Evolutionary conservation across 1,284 basidiomycete species (phyloP).

Genomic region (Microbotryum saponariae): DNA sequence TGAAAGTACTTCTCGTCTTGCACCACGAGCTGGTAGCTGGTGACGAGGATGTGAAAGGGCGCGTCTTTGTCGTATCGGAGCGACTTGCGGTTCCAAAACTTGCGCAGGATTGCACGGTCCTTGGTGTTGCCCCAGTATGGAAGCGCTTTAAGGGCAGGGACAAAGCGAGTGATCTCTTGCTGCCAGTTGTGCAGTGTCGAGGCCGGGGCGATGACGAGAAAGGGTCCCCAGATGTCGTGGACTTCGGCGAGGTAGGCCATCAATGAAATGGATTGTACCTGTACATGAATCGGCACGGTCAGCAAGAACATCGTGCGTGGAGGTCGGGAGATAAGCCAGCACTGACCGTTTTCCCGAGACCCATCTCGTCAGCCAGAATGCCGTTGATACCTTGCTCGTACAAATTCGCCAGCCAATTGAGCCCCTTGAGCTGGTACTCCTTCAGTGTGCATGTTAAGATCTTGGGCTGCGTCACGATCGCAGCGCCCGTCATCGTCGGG

Average conservation of each 20-base stretch:
- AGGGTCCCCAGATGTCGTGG: constrained; percentile 99
- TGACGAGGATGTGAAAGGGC: constrained; percentile 94
- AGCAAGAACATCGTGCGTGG: too few relatives aligned
- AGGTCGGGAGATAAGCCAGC: too few relatives aligned
- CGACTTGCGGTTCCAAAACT: constrained; percentile 98
- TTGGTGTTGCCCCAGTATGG: constrained; percentile 99
- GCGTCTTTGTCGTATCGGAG: constrained; percentile 92
- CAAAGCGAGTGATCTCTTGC: constrained; percentile 93
- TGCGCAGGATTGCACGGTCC: constrained; percentile 85
- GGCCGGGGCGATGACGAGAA: constrained; percentile 96
- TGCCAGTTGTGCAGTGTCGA: constrained; percentile 99
- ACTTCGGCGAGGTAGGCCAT: constrained; percentile 94
- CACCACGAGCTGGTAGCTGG: constrained; percentile 92
- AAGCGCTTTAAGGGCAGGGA: constrained; percentile 84
- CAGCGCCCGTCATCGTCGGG: constrained; percentile 78
- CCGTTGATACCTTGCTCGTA: constrained; percentile 99
- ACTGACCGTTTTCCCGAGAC: constrained; percentile 61
- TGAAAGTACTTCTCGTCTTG: constrained; percentile 99
- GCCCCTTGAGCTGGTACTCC: constrained; percentile 96
- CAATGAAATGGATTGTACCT: constrained; percentile 82
- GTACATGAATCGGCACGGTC: too few relatives aligned
- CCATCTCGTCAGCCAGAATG: constrained; percentile 96
- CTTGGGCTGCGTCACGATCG: constrained; percentile 83
- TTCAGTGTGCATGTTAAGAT: constrained; percentile 97
- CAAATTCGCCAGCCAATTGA: constrained; percentile 95